Evolutionary conservation across 2,329 filamentous ascomycete species (phyloP).

Genomic region (Alternaria brassicae): DNA sequence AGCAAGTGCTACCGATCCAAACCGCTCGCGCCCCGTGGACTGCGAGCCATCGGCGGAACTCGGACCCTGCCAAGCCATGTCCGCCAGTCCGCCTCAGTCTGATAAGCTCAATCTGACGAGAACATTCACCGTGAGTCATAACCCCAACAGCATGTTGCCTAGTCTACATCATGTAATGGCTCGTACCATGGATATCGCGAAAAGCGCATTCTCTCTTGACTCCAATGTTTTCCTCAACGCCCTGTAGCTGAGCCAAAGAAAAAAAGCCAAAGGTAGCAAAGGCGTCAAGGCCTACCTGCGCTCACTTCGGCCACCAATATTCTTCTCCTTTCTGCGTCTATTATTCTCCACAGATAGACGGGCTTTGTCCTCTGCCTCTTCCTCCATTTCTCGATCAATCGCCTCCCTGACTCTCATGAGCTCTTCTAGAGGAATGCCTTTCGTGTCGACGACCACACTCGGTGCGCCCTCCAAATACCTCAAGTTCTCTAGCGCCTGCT

Average conservation of each 20-base stretch:
- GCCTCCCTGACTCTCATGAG: conserved; percentile 66
- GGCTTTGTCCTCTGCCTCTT: conserved; percentile 67
- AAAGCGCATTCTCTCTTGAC: not conserved
- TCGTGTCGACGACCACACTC: conserved; percentile 76
- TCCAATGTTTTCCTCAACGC: not conserved
- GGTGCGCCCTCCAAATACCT: conserved; percentile 84
- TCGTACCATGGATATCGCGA: not conserved
- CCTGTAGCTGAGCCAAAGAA: not conserved
- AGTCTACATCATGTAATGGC: not conserved
- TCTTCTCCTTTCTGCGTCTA: conserved; percentile 53
- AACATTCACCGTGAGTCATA: not conserved
- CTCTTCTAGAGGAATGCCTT: conserved; percentile 75
- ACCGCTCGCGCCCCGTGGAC: not conserved
- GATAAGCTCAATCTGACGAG: not conserved
- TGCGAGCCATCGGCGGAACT: not conserved
- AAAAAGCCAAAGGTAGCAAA: not conserved
- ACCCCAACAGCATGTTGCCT: not conserved
- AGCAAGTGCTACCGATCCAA: not conserved
- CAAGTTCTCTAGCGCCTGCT: conserved; percentile 83
- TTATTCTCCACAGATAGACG: conserved; percentile 62
- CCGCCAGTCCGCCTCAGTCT: not conserved
- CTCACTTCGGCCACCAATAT: conserved; percentile 55
- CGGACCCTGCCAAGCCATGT: not conserved
- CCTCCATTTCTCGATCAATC: conserved; percentile 71
- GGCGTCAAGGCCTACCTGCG: conserved; percentile 27